Evolutionary conservation across 345 rosid genomes (phyloP).

Genomic region (Eucalyptus tenuipes): DNA sequence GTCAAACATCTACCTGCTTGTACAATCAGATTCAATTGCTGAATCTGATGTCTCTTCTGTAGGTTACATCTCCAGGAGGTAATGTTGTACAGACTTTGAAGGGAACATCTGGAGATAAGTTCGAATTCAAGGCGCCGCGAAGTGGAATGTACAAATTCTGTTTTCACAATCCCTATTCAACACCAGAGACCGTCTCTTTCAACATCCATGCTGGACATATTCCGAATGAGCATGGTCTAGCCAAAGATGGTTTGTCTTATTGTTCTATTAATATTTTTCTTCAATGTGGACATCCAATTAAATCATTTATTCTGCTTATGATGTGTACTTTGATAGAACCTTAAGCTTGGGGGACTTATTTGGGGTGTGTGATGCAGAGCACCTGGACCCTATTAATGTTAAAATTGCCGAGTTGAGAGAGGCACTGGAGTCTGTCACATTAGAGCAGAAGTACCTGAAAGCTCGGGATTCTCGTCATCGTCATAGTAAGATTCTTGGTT

Average conservation of each 20-base stretch:
- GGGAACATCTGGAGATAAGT: constrained; percentile 95
- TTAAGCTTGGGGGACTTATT: not conserved
- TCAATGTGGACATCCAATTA: not conserved
- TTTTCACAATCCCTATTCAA: constrained; percentile 81
- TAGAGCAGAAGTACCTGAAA: constrained; percentile 91
- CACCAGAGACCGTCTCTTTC: constrained; percentile 95
- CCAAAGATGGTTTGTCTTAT: constrained; percentile 65
- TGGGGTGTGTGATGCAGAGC: constrained; percentile 34
- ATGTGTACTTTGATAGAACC: not conserved
- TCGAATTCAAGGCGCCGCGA: constrained; percentile 78
- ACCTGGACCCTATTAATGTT: constrained; percentile 85
- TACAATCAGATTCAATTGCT: not conserved
- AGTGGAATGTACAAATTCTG: constrained; percentile 99
- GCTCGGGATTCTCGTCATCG: constrained; percentile 94
- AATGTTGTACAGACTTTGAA: constrained; percentile 50
- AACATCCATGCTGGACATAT: constrained; percentile 94
- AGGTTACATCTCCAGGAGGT: constrained; percentile 88
- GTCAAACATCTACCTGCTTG: not conserved
- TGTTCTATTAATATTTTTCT: not conserved
- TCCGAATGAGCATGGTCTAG: constrained; percentile 85
- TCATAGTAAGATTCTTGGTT: constrained; percentile 42
- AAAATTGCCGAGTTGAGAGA: constrained; percentile 95
- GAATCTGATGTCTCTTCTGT: not conserved
- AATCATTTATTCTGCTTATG: not conserved
- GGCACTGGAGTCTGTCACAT: constrained; percentile 80